Evolutionary conservation across 225 moss, liverwort and hornwort genomes (phyloP), one percentile per base, ranked within the genome.

Genomic region (Bryum argenteum): DNA sequence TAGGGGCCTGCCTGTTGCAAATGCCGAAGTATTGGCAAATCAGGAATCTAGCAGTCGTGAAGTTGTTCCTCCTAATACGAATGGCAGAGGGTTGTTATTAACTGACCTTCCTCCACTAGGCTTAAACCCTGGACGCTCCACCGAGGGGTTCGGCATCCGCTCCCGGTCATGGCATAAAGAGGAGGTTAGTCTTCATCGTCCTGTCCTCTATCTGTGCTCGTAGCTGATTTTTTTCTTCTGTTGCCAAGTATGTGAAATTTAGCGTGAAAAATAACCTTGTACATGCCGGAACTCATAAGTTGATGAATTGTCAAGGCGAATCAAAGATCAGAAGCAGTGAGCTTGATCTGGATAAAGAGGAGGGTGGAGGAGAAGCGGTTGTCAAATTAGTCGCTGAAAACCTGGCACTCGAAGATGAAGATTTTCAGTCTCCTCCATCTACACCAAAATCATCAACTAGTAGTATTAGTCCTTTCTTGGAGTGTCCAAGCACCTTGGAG

Each of bases 401-500:
- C 47, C 69, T 57, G 52, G 37, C 77, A 61, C 83, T 77, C 43
- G 79, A 70, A 23, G 75, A 75, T 76, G 77, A 63, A 21, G 74
- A 71, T 47, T 91, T 89, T 62, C 83, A 92, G 77, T 90, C 91
- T 38, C 93, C 96, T 60, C 87, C 87, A 7, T 85, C 89, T 14
- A 92, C 97, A 16, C 94, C 97, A 13, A 83, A 84, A 74, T 92
- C 89, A 47, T 80, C 83, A 22, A 75, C 63, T 48, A 81, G 80
- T 73, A 88, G 85, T 39, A 81, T 80, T 71, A 88, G 85, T 39
- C 78, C 86, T 15, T 82, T 88, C 22, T 82, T 89, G 71, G 98
- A 94, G 75, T 98, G 98, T 74, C 98, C 98, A 20, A 83, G 90
- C 71, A 91, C 98, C 22, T 82, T 89, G 71, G 98, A 94, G 75